Base-by-base conservation (phyloP, 257 asterid species). In the Salvia hispanica region DNA sequence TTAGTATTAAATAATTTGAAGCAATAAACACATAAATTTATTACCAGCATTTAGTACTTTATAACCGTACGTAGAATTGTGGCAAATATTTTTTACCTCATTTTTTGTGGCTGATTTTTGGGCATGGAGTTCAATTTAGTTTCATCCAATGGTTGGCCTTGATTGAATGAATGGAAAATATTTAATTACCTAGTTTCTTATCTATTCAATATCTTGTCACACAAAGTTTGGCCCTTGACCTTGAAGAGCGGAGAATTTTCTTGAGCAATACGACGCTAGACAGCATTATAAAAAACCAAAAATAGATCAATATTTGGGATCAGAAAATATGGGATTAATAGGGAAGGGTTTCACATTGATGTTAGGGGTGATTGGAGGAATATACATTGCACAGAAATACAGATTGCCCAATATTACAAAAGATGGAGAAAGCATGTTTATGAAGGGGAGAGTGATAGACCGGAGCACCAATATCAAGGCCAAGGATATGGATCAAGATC, bases 381-480 rank as follows among this genome's bases (percentile, higher is more conserved):
- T 70, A 8, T 77, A 83, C 25, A 58, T 79, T 7, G 83, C 84
- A 40, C 87, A 83, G 62, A 83, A 65, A 18, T 77, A 83, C 60
- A 73, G 31, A 16, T 3, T 83, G 2, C 86, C 87, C 43, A 77
- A 71, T 52, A 72, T 79, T 13, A 54, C 31, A 44, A 46, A 71
- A 57, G 6, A 7, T 56, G 50, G 25, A 59, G 58, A 55, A 58
- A 48, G 54, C 34, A 63, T 56, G 4, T 21, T 69, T 7, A 3
- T 15, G 21, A 66, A 53, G 67, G 76, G 62, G 70, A 40, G 66
- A 72, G 14, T 5, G 77, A 60, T 81, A 50, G 84, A 80, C 39
- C 78, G 84, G 43, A 80, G 76, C 59, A 67, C 81, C 62, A 62
- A 62, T 3, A 36, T 5, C 57, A 62, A 57, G 55, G 45, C 44